Base-by-base conservation (phyloP, 148 eudicot species). In the Chenopodium album region DNA sequence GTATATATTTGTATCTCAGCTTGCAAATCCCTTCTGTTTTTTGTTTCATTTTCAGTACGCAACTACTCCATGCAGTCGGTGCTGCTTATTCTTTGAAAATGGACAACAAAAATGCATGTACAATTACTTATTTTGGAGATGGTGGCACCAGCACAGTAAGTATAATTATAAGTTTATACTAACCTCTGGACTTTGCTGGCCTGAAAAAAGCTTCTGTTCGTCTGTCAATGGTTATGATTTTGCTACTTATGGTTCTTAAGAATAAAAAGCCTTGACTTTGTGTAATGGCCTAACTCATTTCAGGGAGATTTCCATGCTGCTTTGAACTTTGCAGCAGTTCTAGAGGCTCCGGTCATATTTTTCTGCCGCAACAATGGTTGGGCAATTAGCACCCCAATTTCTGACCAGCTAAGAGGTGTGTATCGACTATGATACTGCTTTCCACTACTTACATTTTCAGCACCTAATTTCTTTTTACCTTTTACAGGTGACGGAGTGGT, bases 251-350 rank as follows among this genome's bases (percentile, higher is more conserved):
- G 68, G 68, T 34, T 11, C 34, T 9, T 29, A 28, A 66, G 34
- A 11, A 3, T n/a, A 23, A 0, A n/a, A 10, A n/a, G 31, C 5
- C 31, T 28, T 9, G 19, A 23, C 14, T 32, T 65, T 23, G 34
- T 26, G 44, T 22, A 32, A 4, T 16, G n/a, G 22, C 31, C 26
- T 54, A n/a, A 52, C 29, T 19, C 59, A 73, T 81, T 63, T 50
- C 83, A 91, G 97, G 92, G 95, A 71, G 98, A 90, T 84, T 93
- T 90, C 85, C 95, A 93, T 82, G 92, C 92, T 23, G 95, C 89
- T 72, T 70, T 91, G 48, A 93, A 93, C 80, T 90, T 93, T 81
- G 98, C 92, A 19, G 92, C 94, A 23, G 94, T 93, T n/a, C 63
- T 90, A 85, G 95, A 92, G 79, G 91, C 85, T 4, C 98, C 95